These are phyloP conservation scores for Nissolia schottii DNA, from an alignment of 306 rosid species.

Conservation along the genomic window DNA sequence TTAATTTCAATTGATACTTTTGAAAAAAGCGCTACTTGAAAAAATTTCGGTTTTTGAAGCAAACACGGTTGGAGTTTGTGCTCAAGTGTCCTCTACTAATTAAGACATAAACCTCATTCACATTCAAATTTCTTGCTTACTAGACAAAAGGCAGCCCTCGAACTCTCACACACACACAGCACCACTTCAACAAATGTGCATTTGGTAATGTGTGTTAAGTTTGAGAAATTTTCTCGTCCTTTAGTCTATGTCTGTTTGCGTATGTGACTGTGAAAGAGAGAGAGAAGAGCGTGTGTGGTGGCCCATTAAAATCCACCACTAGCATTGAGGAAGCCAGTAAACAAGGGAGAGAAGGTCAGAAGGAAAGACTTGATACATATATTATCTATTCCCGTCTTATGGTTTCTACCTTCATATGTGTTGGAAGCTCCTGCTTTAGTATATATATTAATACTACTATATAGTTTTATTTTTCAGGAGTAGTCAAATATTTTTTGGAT, in stretches of 20 bases:
- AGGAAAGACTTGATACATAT: conserved; percentile 18
- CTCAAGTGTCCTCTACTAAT: not conserved
- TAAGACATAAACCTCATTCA: conserved; percentile 8
- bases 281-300: conserved; percentile 32
- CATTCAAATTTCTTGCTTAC: conserved; percentile 24
- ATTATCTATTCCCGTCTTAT: conserved; percentile 17
- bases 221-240: not conserved
- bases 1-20: too few relatives aligned
- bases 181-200: conserved; percentile 17
- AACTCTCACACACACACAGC: conserved; percentile 27
- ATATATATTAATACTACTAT: too few relatives aligned
- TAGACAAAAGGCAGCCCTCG: not conserved
- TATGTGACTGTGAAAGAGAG: not conserved
- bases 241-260: not conserved
- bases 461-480: not conserved
- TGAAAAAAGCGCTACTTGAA: not conserved
- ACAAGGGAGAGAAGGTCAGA: not conserved
- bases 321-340: conserved; percentile 36
- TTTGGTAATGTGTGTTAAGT: conserved; percentile 21
- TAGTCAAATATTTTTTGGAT: conserved; percentile 9
- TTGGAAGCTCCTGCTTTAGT: conserved; percentile 17
- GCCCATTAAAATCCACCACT: conserved; percentile 52
- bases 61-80: conserved; percentile 43
- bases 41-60: not conserved
- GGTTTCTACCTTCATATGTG: conserved; percentile 31